Conservation (phyloP, 1,284 basidiomycete genomes). For the Sanghuangporus baumii region DNA sequence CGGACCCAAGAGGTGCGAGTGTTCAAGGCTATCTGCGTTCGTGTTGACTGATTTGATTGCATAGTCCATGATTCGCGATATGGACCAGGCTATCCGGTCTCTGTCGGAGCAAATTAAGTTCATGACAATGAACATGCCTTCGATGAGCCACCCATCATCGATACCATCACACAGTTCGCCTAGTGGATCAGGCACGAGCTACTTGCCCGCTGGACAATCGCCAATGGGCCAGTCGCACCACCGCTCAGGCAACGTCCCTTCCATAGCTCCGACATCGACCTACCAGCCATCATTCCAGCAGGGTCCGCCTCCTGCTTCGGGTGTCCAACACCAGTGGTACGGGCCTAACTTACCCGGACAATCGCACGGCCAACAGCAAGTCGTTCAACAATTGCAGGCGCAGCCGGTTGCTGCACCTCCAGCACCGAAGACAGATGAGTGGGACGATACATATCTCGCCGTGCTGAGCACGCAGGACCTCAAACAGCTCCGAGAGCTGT, state of each 20-base stretch:
- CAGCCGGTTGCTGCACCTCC: slow-evolving; percentile 33
- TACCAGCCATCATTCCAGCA: slow-evolving; percentile 21
- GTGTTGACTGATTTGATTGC: slow-evolving; percentile 1
- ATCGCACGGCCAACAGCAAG: slow-evolving; percentile 70
- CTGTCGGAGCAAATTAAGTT: slow-evolving; percentile 77
- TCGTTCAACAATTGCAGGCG: slow-evolving; percentile 49
- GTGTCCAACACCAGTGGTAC: slow-evolving; percentile 49
- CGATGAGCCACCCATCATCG: slow-evolving; percentile 28
- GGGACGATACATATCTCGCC: slow-evolving; percentile 75
- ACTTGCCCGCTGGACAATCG: slow-evolving; percentile 16
- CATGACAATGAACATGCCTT: slow-evolving; percentile 52
- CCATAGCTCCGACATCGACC: slow-evolving; percentile 21
- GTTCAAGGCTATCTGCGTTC: background rate
- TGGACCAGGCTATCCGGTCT: slow-evolving; percentile 66
- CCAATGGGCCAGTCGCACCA: slow-evolving; percentile 18
- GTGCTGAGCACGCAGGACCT: slow-evolving; percentile 68
- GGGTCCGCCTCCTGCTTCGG: slow-evolving; percentile 27
- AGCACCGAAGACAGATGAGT: slow-evolving; percentile 61
- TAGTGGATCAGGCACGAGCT: slow-evolving; percentile 27
- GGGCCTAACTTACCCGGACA: slow-evolving; percentile 50
- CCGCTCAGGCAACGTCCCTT: slow-evolving; percentile 17
- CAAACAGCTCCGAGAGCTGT: slow-evolving; percentile 64
- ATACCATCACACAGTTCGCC: slow-evolving; percentile 21
- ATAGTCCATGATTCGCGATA: slow-evolving; percentile 66
- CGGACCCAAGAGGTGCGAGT: slow-evolving; percentile 65